phyloP scores from a whole-genome alignment of 352 stramenopile species.

The Globisporangium lucens region DNA sequence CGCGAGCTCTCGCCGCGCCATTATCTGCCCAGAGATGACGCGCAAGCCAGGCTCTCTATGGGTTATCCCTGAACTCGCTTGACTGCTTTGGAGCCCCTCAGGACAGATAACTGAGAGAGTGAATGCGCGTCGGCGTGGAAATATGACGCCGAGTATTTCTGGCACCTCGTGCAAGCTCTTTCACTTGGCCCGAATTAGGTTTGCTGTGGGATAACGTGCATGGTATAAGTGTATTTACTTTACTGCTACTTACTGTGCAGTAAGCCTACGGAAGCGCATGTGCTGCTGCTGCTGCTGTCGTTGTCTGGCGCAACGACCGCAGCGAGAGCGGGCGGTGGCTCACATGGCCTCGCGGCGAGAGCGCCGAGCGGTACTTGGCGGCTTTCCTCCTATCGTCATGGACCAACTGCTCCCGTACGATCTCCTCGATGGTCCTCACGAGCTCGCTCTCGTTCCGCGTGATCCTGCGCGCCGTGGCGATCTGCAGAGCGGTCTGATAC shows the following conservation, averaged over 20 bases:
- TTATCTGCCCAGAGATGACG: background rate
- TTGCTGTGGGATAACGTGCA: background rate
- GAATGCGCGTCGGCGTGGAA: too few species aligned
- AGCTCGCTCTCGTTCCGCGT: constrained; percentile 22
- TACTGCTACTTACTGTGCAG: too few species aligned
- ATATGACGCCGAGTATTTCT: background rate
- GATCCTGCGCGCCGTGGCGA: constrained; percentile 20
- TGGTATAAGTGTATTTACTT: too few species aligned
- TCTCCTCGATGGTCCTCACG: constrained; percentile 22
- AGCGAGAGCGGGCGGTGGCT: constrained; percentile 3
- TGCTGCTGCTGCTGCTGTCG: too few species aligned
- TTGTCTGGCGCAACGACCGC: background rate
- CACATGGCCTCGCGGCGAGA: background rate
- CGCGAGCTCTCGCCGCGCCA: constrained; percentile 5
- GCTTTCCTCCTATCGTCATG: constrained; percentile 1
- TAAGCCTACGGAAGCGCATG: background rate
- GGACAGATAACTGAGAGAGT: background rate
- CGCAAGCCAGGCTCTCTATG: background rate
- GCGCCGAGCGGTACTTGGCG: constrained; percentile 2
- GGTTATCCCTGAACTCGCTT: background rate
- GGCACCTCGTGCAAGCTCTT: background rate
- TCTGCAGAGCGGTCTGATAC: constrained; percentile 23
- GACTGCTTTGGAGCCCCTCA: background rate
- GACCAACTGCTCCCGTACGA: constrained; percentile 5
- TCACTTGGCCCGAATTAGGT: background rate